These are phyloP conservation scores for Avena eriantha DNA, from an alignment of 176 grass and related monocot genomes.

Conservation along the genomic window DNA sequence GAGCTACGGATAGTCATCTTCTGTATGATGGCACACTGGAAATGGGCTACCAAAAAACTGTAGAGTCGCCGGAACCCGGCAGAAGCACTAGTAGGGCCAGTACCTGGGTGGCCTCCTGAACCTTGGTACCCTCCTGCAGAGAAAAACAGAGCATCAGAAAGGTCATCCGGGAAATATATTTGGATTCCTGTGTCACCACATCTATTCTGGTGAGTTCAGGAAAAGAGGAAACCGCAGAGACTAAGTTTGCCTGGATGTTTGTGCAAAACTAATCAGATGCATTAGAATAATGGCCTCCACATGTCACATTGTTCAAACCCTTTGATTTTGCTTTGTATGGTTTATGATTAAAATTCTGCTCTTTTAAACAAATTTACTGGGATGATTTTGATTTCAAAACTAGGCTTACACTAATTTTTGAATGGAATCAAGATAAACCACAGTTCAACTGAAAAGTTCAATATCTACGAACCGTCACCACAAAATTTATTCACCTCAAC, in stretches of 20 bases:
- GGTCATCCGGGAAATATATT: neutral
- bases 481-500: constrained; percentile 1
- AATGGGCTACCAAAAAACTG: constrained; percentile 23
- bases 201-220: neutral
- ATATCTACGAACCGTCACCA: neutral
- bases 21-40: constrained; percentile 22
- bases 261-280: constrained; percentile 9
- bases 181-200: neutral
- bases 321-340: neutral
- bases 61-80: constrained; percentile 25
- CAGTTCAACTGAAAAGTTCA: neutral
- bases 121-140: constrained; percentile 47
- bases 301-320: neutral
- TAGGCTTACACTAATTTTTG: neutral
- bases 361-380: neutral
- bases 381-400: neutral
- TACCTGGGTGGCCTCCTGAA: constrained; percentile 61
- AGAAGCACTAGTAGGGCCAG: constrained; percentile 63
- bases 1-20: constrained; percentile 22
- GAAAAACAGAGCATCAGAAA: constrained; percentile 20
- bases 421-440: neutral
- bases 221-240: neutral
- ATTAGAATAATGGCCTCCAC: neutral
- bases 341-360: neutral
- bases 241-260: neutral